Evolutionary conservation across 805 yeast species (phyloP).

Genomic region (Hyphopichia homilentoma): DNA sequence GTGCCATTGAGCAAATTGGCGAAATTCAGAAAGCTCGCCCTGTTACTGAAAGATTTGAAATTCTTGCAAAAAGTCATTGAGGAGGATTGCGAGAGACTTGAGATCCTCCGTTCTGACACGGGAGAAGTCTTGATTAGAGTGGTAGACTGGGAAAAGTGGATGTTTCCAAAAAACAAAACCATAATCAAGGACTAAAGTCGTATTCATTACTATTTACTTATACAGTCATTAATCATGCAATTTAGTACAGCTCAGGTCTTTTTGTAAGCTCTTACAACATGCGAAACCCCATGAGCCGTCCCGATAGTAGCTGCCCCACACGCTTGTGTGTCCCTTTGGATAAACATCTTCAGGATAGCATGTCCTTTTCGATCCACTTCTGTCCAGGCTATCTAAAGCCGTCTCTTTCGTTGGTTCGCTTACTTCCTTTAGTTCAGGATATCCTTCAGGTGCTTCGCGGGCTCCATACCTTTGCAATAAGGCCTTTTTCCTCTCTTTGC

Average conservation of each 20-base stretch:
- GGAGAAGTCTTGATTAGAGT: too few relatives aligned
- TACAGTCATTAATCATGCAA: not conserved
- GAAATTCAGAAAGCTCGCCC: too few relatives aligned
- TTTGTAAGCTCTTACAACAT: constrained; percentile 13
- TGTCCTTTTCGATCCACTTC: constrained; percentile 7
- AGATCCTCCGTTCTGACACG: too few relatives aligned
- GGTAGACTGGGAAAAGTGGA: too few relatives aligned
- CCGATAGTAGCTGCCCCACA: constrained; percentile 17
- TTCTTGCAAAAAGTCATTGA: too few relatives aligned
- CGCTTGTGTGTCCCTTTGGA: constrained; percentile 8
- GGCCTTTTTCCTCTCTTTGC: constrained; percentile 9
- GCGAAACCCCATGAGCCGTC: constrained; percentile 20
- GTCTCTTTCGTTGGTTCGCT: not conserved
- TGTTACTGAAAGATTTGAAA: too few relatives aligned
- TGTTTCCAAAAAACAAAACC: too few relatives aligned
- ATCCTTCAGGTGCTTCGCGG: not conserved
- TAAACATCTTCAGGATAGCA: constrained; percentile 9
- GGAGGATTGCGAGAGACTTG: too few relatives aligned
- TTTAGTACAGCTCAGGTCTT: constrained; percentile 6
- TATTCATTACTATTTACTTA: too few relatives aligned
- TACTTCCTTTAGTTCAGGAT: not conserved
- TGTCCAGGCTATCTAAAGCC: constrained; percentile 3
- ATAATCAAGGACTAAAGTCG: too few relatives aligned
- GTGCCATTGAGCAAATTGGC: too few relatives aligned
- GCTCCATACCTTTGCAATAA: constrained; percentile 16